A percentile compares a stretch with the other conserved stretches of the same genome.
Conservation (phyloP, 768 basidiomycete species). For the Leccinum truebloodii region DNA sequence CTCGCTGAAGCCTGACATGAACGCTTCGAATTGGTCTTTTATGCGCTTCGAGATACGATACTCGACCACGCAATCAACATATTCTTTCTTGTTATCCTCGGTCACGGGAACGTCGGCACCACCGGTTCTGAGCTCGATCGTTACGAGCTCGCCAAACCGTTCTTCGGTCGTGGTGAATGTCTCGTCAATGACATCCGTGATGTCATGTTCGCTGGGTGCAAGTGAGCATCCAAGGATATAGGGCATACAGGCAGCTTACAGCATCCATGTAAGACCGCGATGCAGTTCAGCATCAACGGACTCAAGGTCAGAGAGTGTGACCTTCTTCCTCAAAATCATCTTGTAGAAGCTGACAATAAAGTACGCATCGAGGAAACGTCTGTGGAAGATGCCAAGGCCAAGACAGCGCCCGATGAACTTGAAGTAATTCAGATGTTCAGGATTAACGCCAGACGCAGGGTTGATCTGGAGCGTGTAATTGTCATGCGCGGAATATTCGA, state of each 20-base stretch:
- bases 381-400: slow-evolving; percentile 97
- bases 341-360: slow-evolving; percentile 99
- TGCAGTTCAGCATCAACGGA: slow-evolving; percentile 95
- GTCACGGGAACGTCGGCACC: slow-evolving; percentile 88
- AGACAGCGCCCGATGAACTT: slow-evolving; percentile 98
- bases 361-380: slow-evolving; percentile 98
- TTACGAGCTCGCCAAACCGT: slow-evolving; percentile 97
- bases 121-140: slow-evolving; percentile 89
- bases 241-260: slow-evolving; percentile 53
- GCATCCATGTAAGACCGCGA: slow-evolving; percentile 97
- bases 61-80: slow-evolving; percentile 91
- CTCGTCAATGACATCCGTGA: slow-evolving; percentile 97
- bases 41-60: slow-evolving; percentile 97
- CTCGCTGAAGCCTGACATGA: slow-evolving; percentile 99
- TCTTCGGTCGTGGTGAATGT: slow-evolving; percentile 97
- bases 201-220: slow-evolving; percentile 83
- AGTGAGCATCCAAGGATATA: slow-evolving; percentile 13
- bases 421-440: slow-evolving; percentile 99
- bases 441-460: slow-evolving; percentile 96
- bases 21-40: slow-evolving; percentile 98
- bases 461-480: slow-evolving; percentile 99
- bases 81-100: slow-evolving; percentile 98
- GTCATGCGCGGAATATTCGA: slow-evolving; percentile 99
- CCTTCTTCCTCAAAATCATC: slow-evolving; percentile 99
- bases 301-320: slow-evolving; percentile 90